Base-by-base conservation (phyloP, 306 rosid species). In the Quercus parvula region DNA sequence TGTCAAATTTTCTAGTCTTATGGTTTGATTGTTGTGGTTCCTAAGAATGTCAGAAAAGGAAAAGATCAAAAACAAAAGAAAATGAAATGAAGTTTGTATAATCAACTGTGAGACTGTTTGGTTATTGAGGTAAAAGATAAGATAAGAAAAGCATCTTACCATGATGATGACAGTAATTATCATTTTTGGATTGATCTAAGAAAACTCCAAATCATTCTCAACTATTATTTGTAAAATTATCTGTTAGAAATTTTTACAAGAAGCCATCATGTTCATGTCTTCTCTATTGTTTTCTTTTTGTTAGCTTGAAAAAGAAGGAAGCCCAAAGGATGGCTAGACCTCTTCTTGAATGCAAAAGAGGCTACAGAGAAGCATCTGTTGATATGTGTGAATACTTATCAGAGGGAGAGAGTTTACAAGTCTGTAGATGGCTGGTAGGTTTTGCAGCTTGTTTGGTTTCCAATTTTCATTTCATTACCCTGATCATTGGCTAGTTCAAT, bases 341-440 rank as follows among this genome's bases (percentile, higher is more conserved):
- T 19, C 97, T 88, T 2, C 84, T 91, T 15, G 99, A 95, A 77
- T 85, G 97, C 1, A 96, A 95, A 81, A 89, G 86, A 79, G 97
- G 99, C 3, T 92, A 97, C 57, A 88, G 97, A 75, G 99, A 95
- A 81, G 94, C 97, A 66, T 85, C 91, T 24, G 97, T 97, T 79
- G 99, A 95, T 85, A 92, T 95, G 97, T 95, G 97, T 2, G 99
- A 95, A 86, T 97, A 90, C 82, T 89, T 95, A 52, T 84, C 96
- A 18, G 99, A 96, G 85, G 99, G 96, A 52, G 93, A 98, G 25
- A 98, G 90, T 38, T 64, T 96, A 52, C 98, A 96, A 86, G 99
- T 98, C 28, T 93, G 97, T 57, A 98, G 99, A 87, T 96, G 99
- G 99, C 98, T 88, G 96, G 99, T 93, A 87, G 77, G 92, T 84